These are phyloP conservation scores for Scleroderma citrinum DNA, from an alignment of 768 basidiomycete species.

Conservation along the genomic window DNA sequence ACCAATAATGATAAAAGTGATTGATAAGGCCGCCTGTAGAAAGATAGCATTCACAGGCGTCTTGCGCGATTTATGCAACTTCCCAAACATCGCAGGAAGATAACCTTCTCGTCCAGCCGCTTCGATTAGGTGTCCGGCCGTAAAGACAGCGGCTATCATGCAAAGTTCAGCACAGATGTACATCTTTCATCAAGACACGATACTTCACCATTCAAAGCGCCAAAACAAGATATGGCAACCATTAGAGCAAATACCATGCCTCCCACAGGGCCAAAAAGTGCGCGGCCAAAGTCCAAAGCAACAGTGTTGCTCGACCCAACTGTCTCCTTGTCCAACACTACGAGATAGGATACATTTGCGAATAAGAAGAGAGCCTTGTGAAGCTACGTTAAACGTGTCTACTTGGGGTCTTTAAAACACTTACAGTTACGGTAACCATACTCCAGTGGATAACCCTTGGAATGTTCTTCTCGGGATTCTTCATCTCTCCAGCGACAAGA, in stretches of 20 bases:
- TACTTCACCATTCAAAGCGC: slow-evolving; percentile 79
- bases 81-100: slow-evolving; percentile 79
- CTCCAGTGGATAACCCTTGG: slow-evolving; percentile 88
- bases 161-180: slow-evolving; percentile 4
- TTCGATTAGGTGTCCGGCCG: slow-evolving; percentile 79
- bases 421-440: slow-evolving; percentile 74
- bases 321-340: slow-evolving; percentile 76
- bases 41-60: slow-evolving; percentile 89
- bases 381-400: slow-evolving; percentile 3
- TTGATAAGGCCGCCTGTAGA: slow-evolving; percentile 70
- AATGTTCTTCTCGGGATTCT: slow-evolving; percentile 76
- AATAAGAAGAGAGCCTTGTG: slow-evolving; percentile 66
- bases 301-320: slow-evolving; percentile 82
- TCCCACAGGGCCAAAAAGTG: slow-evolving; percentile 81
- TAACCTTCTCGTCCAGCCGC: slow-evolving; percentile 86
- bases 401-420: slow-evolving; percentile 14
- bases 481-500: slow-evolving; percentile 87
- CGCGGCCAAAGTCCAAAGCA: slow-evolving; percentile 87
- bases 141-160: slow-evolving; percentile 57
- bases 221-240: slow-evolving; percentile 94
- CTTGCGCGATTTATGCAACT: slow-evolving; percentile 62
- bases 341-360: slow-evolving; percentile 87
- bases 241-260: slow-evolving; percentile 82
- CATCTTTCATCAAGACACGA: background rate
- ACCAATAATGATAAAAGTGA: slow-evolving; percentile 74